Conservation (phyloP, 2,329 filamentous ascomycete genomes). For the Scedosporium boydii region DNA sequence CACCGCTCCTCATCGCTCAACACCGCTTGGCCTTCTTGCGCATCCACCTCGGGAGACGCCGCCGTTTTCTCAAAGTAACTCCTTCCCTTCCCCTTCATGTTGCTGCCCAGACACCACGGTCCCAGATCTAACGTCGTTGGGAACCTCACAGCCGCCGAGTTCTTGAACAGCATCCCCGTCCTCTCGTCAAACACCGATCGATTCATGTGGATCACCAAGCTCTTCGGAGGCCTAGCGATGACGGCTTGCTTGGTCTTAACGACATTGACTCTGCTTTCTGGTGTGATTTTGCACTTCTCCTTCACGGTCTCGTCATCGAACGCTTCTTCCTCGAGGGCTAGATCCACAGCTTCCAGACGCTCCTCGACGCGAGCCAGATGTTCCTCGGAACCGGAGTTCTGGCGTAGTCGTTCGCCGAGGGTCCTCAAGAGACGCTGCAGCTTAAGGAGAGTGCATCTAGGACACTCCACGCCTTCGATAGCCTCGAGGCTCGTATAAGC, state of each 20-base stretch:
- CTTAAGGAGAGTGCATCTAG: conserved; percentile 74
- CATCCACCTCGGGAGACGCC: background rate
- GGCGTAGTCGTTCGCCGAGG: conserved; percentile 19
- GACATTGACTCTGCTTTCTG: conserved; percentile 60
- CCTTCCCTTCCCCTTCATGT: background rate
- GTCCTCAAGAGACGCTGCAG: conserved; percentile 36
- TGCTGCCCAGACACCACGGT: conserved; percentile 72
- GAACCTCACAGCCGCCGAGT: conserved; percentile 69
- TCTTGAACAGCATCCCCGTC: conserved; percentile 74
- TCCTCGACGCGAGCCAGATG: conserved; percentile 38
- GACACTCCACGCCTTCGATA: conserved; percentile 84
- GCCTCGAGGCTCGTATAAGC: conserved; percentile 76
- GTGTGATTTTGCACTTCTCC: conserved; percentile 55
- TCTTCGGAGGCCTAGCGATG: conserved; percentile 71
- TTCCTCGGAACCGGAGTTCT: conserved; percentile 18
- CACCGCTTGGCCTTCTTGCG: background rate
- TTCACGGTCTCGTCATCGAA: conserved; percentile 61
- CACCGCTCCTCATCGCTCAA: conserved; percentile 49
- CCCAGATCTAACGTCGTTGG: conserved; percentile 65
- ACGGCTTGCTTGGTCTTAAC: conserved; percentile 89
- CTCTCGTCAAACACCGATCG: conserved; percentile 81
- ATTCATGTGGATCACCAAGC: conserved; percentile 80
- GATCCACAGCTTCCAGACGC: conserved; percentile 56
- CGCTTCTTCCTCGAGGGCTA: conserved; percentile 68
- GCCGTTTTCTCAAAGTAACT: background rate